Base-by-base conservation (phyloP, 345 rosid genomes). In the Syzygium aromaticum region DNA sequence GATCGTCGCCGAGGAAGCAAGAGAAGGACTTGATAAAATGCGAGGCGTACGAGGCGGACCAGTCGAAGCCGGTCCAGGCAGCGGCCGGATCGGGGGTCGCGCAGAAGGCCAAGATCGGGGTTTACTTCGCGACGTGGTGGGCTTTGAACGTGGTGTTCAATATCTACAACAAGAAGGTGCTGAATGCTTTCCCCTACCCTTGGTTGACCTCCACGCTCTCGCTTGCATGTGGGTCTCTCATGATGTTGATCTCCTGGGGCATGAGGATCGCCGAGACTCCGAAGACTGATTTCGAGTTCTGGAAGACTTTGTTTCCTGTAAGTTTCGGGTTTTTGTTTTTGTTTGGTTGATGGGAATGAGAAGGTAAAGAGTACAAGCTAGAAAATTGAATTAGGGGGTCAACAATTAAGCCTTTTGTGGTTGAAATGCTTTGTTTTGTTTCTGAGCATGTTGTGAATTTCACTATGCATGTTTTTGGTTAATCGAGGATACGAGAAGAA, bases 91-190 rank as follows among this genome's bases (percentile, higher is more conserved):
- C 93, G 33, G 98, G 92, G 87, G 95, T 91, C 30, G 96, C 93
- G 7, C 92, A 93, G 90, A 92, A 57, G 87, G 86, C 91, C 87
- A 98, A 95, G 93, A 98, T 98, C 86, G 98, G 99, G 86, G 84
- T 94, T 82, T 98, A 95, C 90, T 98, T 98, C 86, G 99, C 99
- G 17, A 94, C 96, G 14, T 98, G 99, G 99, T 98, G 99, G 99
- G 96, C 98, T 53, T 89, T 98, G 92, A 98, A 98, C 86, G 99
- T 96, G 64, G 97, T 98, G 49, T 98, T 98, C 91, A 96, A 98
- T 86, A 98, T 98, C 25, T 98, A 98, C 88, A 98, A 98, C 93
- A 98, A 98, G 95, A 98, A 98, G 93, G 99, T 95, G 15, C 89
- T 98, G 94, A 98, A 98, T 93, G 99, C 96, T 28, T 98, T 91